Evolutionary conservation across 1,139 yeast genomes (phyloP), one percentile per base, ranked within the genome.

Genomic region (Pichia terricola): DNA sequence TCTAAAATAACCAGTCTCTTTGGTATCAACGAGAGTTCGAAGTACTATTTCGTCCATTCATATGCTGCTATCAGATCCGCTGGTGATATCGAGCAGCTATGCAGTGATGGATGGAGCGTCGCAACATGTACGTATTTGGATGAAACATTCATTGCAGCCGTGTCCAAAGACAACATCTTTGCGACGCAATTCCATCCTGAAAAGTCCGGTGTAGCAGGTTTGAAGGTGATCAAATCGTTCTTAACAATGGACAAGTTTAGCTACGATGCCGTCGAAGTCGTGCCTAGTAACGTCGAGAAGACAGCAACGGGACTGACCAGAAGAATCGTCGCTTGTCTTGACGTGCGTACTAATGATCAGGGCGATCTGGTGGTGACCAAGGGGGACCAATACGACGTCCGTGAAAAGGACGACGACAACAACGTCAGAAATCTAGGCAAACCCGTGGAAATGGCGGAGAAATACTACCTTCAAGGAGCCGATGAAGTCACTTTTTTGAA

Each of bases 111-210:
- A 10, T 91, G 96, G 96, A 76, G 77, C 40, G 71, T 83, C 47
- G 88, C 89, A 1, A 66, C 74, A 41, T 75, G 94, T 1, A 70
- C 67, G 44, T 91, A 91, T 62, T 95, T 95, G 1, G 69, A 78
- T 27, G 94, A 91, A 62, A 71, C 67, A 43, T 91, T 88, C 55
- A 67, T 91, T 46, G 94, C 97, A n/a, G 94, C 96, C 0, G 63
- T 87, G 30, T 66, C 80, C 27, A 81, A 73, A 56, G 84, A 73
- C 47, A 88, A 87, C 51, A 70, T 89, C 26, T 85, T 91, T 64
- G 95, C 96, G 39, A 91, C 97, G 1, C 98, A 91, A 63, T 91
- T 91, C 64, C 98, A 91, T 64, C 98, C 98, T 5, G 98, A 91
- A 62, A 91, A 91, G 63, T 85, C 96, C 3, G 98, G 98, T 9